phyloP scores from a whole-genome alignment of 306 rosid species.

The Ziziphus jujuba region DNA sequence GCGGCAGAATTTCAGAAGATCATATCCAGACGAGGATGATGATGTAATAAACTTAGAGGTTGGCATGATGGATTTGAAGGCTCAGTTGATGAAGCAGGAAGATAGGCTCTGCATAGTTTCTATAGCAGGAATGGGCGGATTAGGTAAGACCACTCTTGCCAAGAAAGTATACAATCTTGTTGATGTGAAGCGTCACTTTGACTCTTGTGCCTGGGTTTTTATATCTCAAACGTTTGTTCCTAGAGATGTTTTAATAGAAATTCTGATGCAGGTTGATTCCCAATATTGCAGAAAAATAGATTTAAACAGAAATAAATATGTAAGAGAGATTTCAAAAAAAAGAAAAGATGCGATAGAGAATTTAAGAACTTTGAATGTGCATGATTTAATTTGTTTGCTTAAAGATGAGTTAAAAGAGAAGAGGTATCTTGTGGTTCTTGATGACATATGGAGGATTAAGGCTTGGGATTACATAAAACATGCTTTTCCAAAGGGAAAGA shows the following conservation, averaged over 20 bases:
- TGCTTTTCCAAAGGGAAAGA: slow-evolving; percentile 1
- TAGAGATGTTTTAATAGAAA: slow-evolving; percentile 11
- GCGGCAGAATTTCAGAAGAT: slow-evolving; percentile 33
- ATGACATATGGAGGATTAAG: slow-evolving; percentile 12
- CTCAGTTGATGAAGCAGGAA: slow-evolving; percentile 4
- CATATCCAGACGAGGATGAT: not conserved
- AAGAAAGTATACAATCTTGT: slow-evolving; percentile 9
- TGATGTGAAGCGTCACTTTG: slow-evolving; percentile 1
- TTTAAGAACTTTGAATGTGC: not conserved
- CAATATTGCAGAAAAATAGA: not conserved
- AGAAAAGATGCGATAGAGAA: not conserved
- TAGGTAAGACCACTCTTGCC: slow-evolving; percentile 32
- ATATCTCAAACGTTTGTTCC: slow-evolving; percentile 11
- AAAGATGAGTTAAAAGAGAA: not conserved
- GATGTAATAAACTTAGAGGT: slow-evolving; percentile 2
- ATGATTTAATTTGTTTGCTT: not conserved
- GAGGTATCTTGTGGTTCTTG: slow-evolving; percentile 11
- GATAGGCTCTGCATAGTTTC: slow-evolving; percentile 9
- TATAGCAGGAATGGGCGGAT: slow-evolving; percentile 25
- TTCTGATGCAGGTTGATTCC: slow-evolving; percentile 2
- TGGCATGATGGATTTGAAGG: not conserved
- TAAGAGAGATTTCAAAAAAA: slow-evolving; percentile 8
- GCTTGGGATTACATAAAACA: not conserved
- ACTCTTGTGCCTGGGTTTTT: slow-evolving; percentile 16
- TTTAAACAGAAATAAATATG: slow-evolving; percentile 19